Conservation (phyloP, 495 filamentous ascomycete species). For the Aspergillus leporis region DNA sequence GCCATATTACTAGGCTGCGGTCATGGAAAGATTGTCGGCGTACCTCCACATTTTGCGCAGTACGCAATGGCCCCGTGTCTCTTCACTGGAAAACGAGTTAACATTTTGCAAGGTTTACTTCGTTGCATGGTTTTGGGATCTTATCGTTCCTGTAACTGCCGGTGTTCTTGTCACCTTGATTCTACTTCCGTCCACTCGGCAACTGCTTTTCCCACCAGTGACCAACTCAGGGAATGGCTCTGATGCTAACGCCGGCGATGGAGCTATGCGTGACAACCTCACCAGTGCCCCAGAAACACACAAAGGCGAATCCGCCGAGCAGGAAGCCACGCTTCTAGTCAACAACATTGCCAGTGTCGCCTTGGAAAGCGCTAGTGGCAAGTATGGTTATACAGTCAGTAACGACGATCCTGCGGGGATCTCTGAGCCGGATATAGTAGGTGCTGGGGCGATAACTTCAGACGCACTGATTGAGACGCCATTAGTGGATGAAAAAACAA, state of each 20-base stretch:
- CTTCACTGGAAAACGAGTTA: neutral
- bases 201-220: constrained; percentile 72
- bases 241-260: constrained; percentile 40
- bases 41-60: constrained; percentile 66
- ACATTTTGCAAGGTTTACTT: constrained; percentile 58
- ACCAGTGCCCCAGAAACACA: constrained; percentile 82
- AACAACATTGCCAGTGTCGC: constrained; percentile 73
- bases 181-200: constrained; percentile 60
- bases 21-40: constrained; percentile 78
- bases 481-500: constrained; percentile 63
- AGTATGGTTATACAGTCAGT: constrained; percentile 58
- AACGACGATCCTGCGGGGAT: constrained; percentile 44
- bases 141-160: constrained; percentile 60
- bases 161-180: constrained; percentile 64
- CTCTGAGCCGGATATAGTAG: constrained; percentile 63
- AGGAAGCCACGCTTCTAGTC: constrained; percentile 80
- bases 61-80: constrained; percentile 48
- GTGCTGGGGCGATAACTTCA: constrained; percentile 48
- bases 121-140: constrained; percentile 71
- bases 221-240: constrained; percentile 70
- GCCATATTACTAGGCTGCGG: constrained; percentile 73
- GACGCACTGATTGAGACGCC: constrained; percentile 55
- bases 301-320: constrained; percentile 82
- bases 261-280: constrained; percentile 56
- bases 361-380: constrained; percentile 72